Percentiles rank a stretch among this genome's conserved stretches.
These are phyloP conservation scores for Aspergillus carbonarius DNA, from an alignment of 2,329 filamentous ascomycete genomes.

Conservation along the genomic window DNA sequence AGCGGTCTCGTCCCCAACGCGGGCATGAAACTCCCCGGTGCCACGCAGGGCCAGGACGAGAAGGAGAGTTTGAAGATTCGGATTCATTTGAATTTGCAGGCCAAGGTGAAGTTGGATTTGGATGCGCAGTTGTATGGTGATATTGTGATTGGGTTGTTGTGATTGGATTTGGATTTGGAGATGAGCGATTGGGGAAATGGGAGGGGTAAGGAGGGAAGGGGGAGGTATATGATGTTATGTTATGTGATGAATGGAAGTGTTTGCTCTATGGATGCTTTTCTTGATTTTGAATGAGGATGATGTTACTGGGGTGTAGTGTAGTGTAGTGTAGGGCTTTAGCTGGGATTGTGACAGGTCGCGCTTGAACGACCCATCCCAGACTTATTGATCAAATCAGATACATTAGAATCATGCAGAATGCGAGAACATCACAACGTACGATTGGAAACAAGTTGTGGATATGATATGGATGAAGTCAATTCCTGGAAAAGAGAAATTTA, in stretches of 20 bases:
- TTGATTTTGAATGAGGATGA: too few species aligned
- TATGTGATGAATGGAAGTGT: not conserved
- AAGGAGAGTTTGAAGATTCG: slow-evolving; percentile 22
- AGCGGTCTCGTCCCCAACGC: not conserved
- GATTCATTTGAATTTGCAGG: slow-evolving; percentile 26
- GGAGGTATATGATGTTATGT: not conserved
- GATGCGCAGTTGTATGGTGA: slow-evolving; percentile 28
- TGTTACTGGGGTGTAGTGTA: too few species aligned
- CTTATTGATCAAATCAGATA: too few species aligned
- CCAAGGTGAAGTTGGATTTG: slow-evolving; percentile 25
- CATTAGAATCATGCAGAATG: too few species aligned
- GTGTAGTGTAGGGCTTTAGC: too few species aligned
- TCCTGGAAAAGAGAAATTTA: too few species aligned
- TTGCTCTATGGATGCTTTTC: too few species aligned
- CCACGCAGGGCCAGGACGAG: slow-evolving; percentile 6
- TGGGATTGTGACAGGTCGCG: too few species aligned
- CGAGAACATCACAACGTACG: too few species aligned
- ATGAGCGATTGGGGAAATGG: not conserved
- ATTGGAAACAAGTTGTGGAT: too few species aligned
- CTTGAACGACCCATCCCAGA: too few species aligned
- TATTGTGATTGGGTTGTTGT: slow-evolving; percentile 26
- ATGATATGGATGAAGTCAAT: too few species aligned
- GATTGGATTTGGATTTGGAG: not conserved
- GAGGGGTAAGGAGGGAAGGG: not conserved
- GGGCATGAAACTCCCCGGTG: not conserved